Conservation (phyloP, 116 monocot species). For the Phalaenopsis hybrid region DNA sequence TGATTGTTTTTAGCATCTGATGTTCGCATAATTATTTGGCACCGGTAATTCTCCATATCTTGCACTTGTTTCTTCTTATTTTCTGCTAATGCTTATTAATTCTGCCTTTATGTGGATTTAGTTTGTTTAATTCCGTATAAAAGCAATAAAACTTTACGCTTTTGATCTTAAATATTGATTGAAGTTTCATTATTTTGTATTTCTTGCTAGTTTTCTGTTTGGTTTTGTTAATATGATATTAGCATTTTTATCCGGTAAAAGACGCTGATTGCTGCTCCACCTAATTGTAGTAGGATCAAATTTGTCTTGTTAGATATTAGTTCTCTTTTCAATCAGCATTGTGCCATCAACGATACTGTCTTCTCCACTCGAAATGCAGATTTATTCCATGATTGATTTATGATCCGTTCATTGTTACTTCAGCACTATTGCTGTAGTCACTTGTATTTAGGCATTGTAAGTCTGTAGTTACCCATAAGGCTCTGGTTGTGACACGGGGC, state of each 20-base stretch:
- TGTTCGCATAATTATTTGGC: neutral
- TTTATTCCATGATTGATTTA: neutral
- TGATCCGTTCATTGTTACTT: neutral
- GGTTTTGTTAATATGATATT: neutral
- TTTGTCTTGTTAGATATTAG: neutral
- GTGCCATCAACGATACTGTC: neutral
- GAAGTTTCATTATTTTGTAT: neutral
- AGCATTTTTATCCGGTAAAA: neutral
- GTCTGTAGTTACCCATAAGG: neutral
- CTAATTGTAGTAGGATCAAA: neutral
- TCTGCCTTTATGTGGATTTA: neutral
- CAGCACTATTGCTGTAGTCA: neutral
- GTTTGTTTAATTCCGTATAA: no score
- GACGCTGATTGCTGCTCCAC: neutral
- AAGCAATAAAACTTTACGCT: no score
- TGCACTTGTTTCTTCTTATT: neutral
- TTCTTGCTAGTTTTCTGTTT: neutral
- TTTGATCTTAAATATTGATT: no score
- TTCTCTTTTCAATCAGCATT: neutral
- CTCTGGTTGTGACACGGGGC: no score
- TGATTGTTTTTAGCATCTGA: slow-evolving; percentile 15
- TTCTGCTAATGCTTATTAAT: neutral
- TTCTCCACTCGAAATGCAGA: neutral
- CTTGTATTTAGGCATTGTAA: neutral
- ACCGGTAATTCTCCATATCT: slow-evolving; percentile 10